phyloP scores from a whole-genome alignment of 805 yeast species.

The Candida railenensis region DNA sequence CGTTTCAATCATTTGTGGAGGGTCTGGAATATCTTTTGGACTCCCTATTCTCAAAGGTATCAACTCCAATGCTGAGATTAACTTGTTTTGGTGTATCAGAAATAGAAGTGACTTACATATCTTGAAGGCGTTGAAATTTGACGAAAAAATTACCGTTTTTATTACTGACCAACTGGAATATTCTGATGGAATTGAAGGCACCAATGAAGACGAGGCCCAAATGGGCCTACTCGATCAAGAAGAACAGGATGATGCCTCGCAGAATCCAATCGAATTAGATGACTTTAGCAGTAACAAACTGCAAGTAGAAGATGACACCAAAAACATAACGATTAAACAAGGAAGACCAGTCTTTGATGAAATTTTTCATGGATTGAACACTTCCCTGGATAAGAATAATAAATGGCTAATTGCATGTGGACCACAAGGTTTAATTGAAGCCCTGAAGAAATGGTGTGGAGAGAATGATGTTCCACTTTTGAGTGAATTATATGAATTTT shows the following conservation, averaged over 20 bases:
- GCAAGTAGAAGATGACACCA: slow-evolving; percentile 25
- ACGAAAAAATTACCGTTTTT: slow-evolving; percentile 34
- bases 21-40: slow-evolving; percentile 70
- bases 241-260: background rate
- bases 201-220: background rate
- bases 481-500: slow-evolving; percentile 44
- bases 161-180: slow-evolving; percentile 27
- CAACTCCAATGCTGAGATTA: slow-evolving; percentile 22
- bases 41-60: slow-evolving; percentile 48
- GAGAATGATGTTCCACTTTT: slow-evolving; percentile 34
- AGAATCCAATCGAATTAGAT: background rate
- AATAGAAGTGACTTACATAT: slow-evolving; percentile 47
- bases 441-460: slow-evolving; percentile 38
- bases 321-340: slow-evolving; percentile 33
- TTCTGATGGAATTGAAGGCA: background rate
- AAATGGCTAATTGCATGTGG: slow-evolving; percentile 64
- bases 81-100: slow-evolving; percentile 56
- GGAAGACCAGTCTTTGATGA: slow-evolving; percentile 46
- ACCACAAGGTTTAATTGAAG: slow-evolving; percentile 43
- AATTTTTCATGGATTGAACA: slow-evolving; percentile 26
- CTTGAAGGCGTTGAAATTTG: slow-evolving; percentile 34
- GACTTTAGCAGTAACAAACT: slow-evolving; percentile 36
- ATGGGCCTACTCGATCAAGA: slow-evolving; percentile 1
- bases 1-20: slow-evolving; percentile 62
- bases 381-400: slow-evolving; percentile 31